These are phyloP conservation scores for Argentina anserina DNA, from an alignment of 306 rosid genomes.

Conservation along the genomic window DNA sequence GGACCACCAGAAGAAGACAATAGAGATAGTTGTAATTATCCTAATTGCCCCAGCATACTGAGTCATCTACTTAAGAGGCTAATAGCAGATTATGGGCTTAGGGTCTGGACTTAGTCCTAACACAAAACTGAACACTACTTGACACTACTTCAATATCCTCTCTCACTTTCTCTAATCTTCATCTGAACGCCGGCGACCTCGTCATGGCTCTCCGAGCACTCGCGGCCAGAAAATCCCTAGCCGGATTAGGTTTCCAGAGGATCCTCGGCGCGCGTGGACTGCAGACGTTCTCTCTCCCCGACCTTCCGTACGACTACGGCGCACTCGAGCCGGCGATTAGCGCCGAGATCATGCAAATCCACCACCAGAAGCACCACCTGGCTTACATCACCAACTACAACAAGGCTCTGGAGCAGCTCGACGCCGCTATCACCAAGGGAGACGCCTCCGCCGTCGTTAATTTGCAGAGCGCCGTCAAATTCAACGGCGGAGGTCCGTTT, in stretches of 20 bases:
- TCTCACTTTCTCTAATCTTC: not conserved
- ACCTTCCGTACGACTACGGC: constrained; percentile 80
- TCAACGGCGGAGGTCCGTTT: constrained; percentile 79
- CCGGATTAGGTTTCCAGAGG: constrained; percentile 13
- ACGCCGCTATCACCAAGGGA: constrained; percentile 52
- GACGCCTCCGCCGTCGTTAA: constrained; percentile 60
- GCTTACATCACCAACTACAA: constrained; percentile 84
- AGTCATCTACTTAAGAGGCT: no score
- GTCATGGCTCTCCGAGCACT: constrained; percentile 39
- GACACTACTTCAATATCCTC: not conserved
- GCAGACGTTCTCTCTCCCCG: constrained; percentile 72
- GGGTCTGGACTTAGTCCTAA: no score
- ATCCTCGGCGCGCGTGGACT: constrained; percentile 44
- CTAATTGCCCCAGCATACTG: no score
- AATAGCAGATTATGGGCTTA: no score
- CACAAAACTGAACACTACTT: not conserved
- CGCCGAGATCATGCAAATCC: constrained; percentile 88
- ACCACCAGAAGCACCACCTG: constrained; percentile 93
- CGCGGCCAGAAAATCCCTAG: constrained; percentile 24
- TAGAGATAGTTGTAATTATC: no score
- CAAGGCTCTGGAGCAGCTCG: constrained; percentile 88
- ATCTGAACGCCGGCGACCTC: not conserved
- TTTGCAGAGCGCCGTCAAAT: constrained; percentile 78
- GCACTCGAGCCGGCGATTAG: constrained; percentile 85
- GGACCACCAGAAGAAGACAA: no score